Conservation (phyloP, 192 early-diverging fungal species). For the Coemansia sp. region DNA sequence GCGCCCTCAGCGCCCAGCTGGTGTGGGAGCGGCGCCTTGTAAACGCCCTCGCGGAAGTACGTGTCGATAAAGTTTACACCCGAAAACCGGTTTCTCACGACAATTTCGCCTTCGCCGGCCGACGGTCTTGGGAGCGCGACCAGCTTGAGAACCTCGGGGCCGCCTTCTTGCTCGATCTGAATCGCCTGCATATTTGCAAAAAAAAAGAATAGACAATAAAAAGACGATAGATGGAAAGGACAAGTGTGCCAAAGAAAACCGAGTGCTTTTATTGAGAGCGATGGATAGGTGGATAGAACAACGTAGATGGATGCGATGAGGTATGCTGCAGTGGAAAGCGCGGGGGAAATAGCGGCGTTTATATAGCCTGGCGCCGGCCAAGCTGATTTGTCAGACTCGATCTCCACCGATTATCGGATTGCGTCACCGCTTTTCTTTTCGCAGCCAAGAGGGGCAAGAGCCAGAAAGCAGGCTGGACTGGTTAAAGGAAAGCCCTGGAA, state of each 20-base stretch:
- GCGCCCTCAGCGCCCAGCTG: slow-evolving; percentile 77
- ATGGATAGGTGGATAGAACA: background rate
- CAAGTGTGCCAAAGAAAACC: no score
- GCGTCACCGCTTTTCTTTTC: background rate
- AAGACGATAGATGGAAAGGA: background rate
- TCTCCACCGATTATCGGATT: background rate
- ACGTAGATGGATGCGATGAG: background rate
- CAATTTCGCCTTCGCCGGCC: slow-evolving; percentile 54
- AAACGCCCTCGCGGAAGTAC: slow-evolving; percentile 80
- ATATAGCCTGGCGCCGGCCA: background rate
- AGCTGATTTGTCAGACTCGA: slow-evolving; percentile 4
- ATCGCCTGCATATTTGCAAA: slow-evolving; percentile 45
- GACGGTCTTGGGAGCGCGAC: slow-evolving; percentile 53
- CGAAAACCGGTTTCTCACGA: slow-evolving; percentile 72
- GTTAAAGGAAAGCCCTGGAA: no score
- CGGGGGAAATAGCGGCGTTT: background rate
- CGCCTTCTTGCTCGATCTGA: slow-evolving; percentile 56
- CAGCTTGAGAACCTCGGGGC: slow-evolving; percentile 57
- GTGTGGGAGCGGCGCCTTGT: slow-evolving; percentile 62
- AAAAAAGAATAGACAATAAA: background rate
- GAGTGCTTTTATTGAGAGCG: no score
- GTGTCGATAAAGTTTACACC: slow-evolving; percentile 94
- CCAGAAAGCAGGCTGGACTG: no score
- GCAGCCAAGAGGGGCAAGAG: no score
- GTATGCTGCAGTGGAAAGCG: no score